Conservation (phyloP, 441 rosid species). For the Populus hybrid region DNA sequence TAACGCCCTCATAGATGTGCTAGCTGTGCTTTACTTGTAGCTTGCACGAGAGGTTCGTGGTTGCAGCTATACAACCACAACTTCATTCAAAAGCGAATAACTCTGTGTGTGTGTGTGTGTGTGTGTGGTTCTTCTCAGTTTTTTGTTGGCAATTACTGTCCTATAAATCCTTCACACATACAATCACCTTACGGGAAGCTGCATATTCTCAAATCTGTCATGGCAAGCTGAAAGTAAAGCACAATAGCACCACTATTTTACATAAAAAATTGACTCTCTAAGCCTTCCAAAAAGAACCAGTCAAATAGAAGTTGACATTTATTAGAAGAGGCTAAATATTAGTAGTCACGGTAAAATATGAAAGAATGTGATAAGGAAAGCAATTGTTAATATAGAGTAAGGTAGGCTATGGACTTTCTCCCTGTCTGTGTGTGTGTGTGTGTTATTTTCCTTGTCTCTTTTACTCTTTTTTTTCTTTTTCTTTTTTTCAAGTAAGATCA, state of each 20-base stretch:
- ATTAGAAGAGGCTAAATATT: neutral
- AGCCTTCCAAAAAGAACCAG: neutral
- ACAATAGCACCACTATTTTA: neutral
- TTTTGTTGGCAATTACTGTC: neutral
- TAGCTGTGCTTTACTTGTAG: too few relatives aligned
- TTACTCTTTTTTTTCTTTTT: neutral
- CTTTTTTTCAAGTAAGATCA: neutral
- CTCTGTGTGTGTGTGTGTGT: neutral
- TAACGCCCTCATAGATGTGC: too few relatives aligned
- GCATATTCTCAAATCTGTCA: neutral
- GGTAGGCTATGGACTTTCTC: neutral
- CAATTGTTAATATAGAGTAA: neutral
- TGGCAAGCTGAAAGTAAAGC: neutral
- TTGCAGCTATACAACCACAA: neutral
- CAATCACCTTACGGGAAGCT: neutral
- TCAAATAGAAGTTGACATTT: neutral
- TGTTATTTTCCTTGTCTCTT: neutral
- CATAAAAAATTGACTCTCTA: neutral
- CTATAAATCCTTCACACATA: neutral
- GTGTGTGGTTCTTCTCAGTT: neutral
- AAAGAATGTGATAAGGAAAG: neutral
- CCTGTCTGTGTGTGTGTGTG: neutral
- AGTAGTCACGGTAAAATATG: neutral
- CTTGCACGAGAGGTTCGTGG: neutral
- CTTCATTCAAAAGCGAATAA: neutral